These are phyloP conservation scores for Crassisporium funariophilum DNA, from an alignment of 768 basidiomycete genomes.

Conservation along the genomic window DNA sequence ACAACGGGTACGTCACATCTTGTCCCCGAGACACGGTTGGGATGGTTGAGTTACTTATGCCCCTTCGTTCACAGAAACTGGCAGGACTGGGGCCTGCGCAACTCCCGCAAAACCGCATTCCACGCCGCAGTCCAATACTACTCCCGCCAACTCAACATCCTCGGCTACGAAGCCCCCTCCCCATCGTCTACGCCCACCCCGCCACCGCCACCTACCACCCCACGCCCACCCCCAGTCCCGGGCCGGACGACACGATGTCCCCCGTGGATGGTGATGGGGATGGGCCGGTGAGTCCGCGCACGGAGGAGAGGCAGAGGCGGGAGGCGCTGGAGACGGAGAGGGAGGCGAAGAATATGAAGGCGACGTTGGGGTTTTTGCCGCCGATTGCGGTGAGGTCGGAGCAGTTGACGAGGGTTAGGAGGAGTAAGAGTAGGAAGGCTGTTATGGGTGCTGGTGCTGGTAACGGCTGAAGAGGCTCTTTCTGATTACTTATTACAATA, in stretches of 20 bases:
- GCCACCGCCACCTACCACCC: conserved; percentile 25
- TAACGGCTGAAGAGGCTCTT: conserved; percentile 20
- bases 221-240: conserved; percentile 8
- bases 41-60: background rate
- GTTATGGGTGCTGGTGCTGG: conserved; percentile 40
- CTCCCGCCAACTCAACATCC: conserved; percentile 69
- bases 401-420: conserved; percentile 38
- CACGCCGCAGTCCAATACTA: conserved; percentile 77
- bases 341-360: conserved; percentile 33
- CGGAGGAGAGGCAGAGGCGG: conserved; percentile 10
- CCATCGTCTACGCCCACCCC: conserved; percentile 51
- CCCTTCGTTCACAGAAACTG: conserved; percentile 25
- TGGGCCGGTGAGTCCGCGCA: conserved; percentile 3
- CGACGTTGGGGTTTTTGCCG: conserved; percentile 50
- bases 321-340: conserved; percentile 29
- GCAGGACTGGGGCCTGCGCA: conserved; percentile 61
- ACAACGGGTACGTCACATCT: conserved; percentile 43
- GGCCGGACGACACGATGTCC: conserved; percentile 11
- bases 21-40: background rate
- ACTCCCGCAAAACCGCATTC: conserved; percentile 72
- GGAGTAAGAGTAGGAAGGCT: conserved; percentile 44
- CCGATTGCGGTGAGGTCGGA: conserved; percentile 37
- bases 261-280: too few relatives aligned
- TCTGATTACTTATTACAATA: background rate
- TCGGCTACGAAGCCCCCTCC: conserved; percentile 58